Conservation (phyloP, 2,329 filamentous ascomycete species). For the Alternaria incomplexa region DNA sequence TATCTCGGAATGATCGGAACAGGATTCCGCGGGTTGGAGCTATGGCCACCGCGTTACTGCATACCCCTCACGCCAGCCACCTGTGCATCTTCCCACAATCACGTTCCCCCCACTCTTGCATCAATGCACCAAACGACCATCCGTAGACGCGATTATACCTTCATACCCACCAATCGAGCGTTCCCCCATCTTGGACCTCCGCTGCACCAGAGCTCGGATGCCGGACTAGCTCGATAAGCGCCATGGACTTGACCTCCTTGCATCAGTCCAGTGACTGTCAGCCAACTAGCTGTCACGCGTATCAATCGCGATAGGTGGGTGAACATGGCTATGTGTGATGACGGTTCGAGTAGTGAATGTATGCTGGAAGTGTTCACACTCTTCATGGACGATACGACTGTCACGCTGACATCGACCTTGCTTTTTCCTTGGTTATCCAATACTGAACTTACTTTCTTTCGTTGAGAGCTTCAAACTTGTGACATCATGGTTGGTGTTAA, state of each 20-base stretch:
- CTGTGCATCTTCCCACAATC: background rate
- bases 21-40: constrained; percentile 7
- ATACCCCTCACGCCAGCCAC: constrained; percentile 14
- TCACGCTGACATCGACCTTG: background rate
- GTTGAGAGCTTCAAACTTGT: background rate
- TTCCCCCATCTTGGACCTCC: constrained; percentile 10
- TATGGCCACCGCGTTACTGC: constrained; percentile 4
- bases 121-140: constrained; percentile 1
- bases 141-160: constrained; percentile 5
- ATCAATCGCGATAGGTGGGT: constrained; percentile 26
- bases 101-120: constrained; percentile 32
- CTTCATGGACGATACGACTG: background rate
- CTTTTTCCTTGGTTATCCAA: background rate
- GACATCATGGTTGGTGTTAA: constrained; percentile 35
- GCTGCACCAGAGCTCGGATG: background rate
- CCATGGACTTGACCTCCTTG: constrained; percentile 1
- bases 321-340: constrained; percentile 24
- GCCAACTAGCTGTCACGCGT: constrained; percentile 14
- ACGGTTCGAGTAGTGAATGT: constrained; percentile 7
- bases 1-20: constrained; percentile 4
- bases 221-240: constrained; percentile 18
- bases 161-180: constrained; percentile 12
- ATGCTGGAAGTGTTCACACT: constrained; percentile 6
- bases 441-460: background rate
- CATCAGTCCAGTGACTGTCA: constrained; percentile 9